Percentiles rank a stretch among this genome's conserved stretches.
Conservation (phyloP, 441 rosid species). For the Croton setiger region DNA sequence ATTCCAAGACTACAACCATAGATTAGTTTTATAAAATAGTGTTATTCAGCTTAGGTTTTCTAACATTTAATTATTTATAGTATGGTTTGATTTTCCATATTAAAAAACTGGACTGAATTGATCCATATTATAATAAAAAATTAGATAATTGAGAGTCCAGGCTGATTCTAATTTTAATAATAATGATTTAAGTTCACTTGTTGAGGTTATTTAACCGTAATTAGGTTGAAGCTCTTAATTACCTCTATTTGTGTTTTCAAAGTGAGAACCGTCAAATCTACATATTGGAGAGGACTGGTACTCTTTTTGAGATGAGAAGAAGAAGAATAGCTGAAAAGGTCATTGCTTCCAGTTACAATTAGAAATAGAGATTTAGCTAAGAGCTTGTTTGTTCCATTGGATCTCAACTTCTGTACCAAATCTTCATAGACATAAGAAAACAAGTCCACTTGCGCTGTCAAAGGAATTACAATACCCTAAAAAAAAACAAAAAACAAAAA, state of each 20-base stretch:
- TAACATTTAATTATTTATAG: no score
- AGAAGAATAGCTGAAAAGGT: slow-evolving; percentile 46
- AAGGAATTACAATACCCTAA: slow-evolving; percentile 46
- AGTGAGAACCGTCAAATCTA: slow-evolving; percentile 38
- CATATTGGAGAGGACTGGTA: slow-evolving; percentile 43
- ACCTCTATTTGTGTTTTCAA: slow-evolving; percentile 61
- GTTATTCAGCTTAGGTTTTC: no score
- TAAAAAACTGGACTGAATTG: neutral
- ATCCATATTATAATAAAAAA: no score
- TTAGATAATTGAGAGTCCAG: neutral
- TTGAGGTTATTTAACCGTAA: no score
- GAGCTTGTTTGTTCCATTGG: slow-evolving; percentile 34
- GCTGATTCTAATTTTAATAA: no score
- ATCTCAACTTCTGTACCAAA: slow-evolving; percentile 34
- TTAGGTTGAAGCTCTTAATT: neutral
- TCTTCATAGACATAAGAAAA: slow-evolving; percentile 29
- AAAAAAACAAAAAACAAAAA: neutral
- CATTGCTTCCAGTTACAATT: slow-evolving; percentile 65
- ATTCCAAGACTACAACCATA: neutral
- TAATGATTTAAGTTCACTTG: no score
- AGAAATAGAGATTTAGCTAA: slow-evolving; percentile 48
- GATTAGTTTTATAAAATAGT: no score
- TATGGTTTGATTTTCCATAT: neutral
- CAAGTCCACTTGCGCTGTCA: slow-evolving; percentile 51
- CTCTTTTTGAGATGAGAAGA: slow-evolving; percentile 34